Base-by-base conservation (phyloP, 2,329 filamentous ascomycete species). In the Colletotrichum incanum region DNA sequence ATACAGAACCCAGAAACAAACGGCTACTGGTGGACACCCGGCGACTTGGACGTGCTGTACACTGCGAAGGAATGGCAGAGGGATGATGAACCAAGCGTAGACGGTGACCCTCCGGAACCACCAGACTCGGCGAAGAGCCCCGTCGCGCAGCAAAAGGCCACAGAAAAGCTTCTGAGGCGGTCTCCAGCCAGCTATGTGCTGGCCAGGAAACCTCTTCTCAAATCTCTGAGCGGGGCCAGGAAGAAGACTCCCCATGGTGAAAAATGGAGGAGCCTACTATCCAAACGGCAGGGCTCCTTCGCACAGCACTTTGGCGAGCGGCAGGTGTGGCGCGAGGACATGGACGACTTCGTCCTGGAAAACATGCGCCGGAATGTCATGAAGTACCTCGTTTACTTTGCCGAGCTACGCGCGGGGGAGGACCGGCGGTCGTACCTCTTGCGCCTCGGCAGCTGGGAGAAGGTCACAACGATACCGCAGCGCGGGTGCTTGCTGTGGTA, bases 1-100 rank as follows among this genome's bases (percentile, higher is more conserved):
- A 82, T 90, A 16, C 77, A 82, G 1, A 86, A 93, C 67, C 91
- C 91, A 0, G 81, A 85, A 12, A 89, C 87, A 0, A 77, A 80
- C 0, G 76, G 82, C 2, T 82, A 86, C 0, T 93, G 89, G 89
- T 89, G 87, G 78, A 82, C 90, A 20, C 91, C 91, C 0, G 82
- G 80, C 11, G 70, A 66, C 16, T 59, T 52, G 41, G 71, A 55
- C 12, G 26, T 56, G 11, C 14, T 34, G 43, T 45, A 58, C 37
- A 14, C 55, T 26, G 55, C 55, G 3, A 58, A 58, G 11, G 55
- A 58, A 2, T 39, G 34, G n/a, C 39, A 45, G 9, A 34, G n/a
- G n/a, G 5, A 52, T 5, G 16, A 41, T 2, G 31, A 41, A 6
- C 28, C 34, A 2, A 20, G 20, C 16, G 47, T 18, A 6, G 45